Conservation (phyloP, 2,329 filamentous ascomycete species). For the Aspergillus vadensis region DNA sequence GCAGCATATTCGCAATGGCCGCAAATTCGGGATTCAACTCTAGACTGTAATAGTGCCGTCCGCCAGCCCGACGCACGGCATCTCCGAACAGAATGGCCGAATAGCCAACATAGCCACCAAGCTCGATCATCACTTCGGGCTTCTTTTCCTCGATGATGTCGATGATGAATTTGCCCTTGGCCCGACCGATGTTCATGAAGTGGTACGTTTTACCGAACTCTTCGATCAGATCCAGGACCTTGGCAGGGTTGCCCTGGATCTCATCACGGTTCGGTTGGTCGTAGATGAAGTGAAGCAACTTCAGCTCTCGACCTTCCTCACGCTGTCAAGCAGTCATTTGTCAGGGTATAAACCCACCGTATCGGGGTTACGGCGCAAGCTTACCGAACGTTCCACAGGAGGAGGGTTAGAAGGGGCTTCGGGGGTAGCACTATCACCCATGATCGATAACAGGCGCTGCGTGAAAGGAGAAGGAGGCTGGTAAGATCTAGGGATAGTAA, state of each 20-base stretch:
- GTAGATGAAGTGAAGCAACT: conserved; percentile 71
- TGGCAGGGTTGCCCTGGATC: conserved; percentile 64
- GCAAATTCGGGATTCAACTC: conserved; percentile 75
- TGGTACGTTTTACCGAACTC: conserved; percentile 68
- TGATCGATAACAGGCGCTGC: not conserved
- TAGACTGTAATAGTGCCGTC: conserved; percentile 68
- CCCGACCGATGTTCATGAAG: conserved; percentile 77
- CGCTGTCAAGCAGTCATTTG: conserved; percentile 15
- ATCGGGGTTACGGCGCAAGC: not conserved
- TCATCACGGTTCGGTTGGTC: conserved; percentile 61
- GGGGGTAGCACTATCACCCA: conserved; percentile 5
- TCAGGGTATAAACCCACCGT: not conserved
- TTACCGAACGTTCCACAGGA: not conserved
- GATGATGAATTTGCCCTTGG: conserved; percentile 71
- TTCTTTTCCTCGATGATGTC: conserved; percentile 68
- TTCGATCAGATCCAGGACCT: conserved; percentile 70
- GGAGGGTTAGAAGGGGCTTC: conserved; percentile 1
- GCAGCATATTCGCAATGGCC: conserved; percentile 67
- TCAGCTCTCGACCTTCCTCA: conserved; percentile 73
- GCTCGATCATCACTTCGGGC: conserved; percentile 71
- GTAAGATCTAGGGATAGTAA: not conserved
- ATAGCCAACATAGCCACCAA: conserved; percentile 81
- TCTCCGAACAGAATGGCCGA: conserved; percentile 75
- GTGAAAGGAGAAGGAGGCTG: not conserved
- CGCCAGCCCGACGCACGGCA: conserved; percentile 64